Evolutionary conservation across 306 rosid genomes (phyloP).

Genomic region (Lagenaria siceraria): DNA sequence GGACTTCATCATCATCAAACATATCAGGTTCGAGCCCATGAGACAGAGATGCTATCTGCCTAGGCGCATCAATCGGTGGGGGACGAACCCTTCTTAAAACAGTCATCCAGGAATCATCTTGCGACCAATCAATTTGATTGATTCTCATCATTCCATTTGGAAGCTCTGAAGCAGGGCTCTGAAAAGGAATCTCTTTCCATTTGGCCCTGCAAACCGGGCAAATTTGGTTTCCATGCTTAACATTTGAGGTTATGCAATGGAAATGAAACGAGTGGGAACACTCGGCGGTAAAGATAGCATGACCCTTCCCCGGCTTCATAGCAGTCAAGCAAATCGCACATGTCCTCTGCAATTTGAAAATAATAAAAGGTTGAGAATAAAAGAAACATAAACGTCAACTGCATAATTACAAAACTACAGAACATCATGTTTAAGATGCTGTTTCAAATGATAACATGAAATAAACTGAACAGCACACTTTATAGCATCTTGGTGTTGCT

Average conservation of each 20-base stretch:
- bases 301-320: conserved; percentile 11
- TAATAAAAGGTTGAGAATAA: not conserved
- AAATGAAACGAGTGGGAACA: conserved; percentile 15
- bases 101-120: conserved; percentile 2
- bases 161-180: conserved; percentile 9
- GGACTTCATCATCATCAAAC: conserved; percentile 8
- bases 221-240: conserved; percentile 11
- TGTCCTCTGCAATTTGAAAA: not conserved
- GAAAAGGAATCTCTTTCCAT: conserved; percentile 14
- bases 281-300: conserved; percentile 17
- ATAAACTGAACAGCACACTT: not conserved
- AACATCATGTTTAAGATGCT: not conserved
- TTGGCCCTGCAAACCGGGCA: conserved; percentile 17
- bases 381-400: not conserved
- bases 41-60: not conserved
- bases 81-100: conserved; percentile 9
- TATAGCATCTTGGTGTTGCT: too few species aligned
- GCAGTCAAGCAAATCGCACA: conserved; percentile 14
- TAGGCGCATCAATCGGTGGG: not conserved
- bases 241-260: conserved; percentile 13
- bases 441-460: not conserved
- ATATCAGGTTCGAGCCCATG: not conserved
- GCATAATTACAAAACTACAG: not conserved
- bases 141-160: conserved; percentile 1
- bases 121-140: conserved; percentile 7